Evolutionary conservation across 2,329 filamentous ascomycete species (phyloP).

Genomic region (Pseudocercospora ulei): DNA sequence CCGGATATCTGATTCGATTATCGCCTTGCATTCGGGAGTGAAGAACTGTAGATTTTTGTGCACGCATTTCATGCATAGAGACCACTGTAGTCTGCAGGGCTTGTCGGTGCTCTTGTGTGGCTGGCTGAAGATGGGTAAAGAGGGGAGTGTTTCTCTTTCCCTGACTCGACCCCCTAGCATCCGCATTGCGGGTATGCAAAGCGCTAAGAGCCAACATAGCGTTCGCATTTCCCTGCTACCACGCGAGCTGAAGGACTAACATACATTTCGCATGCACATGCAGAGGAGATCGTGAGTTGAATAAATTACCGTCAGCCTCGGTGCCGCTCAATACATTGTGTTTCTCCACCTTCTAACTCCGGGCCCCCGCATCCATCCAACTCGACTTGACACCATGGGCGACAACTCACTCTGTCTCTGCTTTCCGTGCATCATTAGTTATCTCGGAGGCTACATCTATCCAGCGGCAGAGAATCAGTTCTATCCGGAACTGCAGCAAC

Average conservation of each 20-base stretch:
- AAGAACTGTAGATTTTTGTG: too few species aligned
- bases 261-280: constrained; percentile 3
- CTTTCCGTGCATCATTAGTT: constrained; percentile 24
- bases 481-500: constrained; percentile 19
- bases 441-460: constrained; percentile 23
- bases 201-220: constrained; percentile 15
- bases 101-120: too few species aligned
- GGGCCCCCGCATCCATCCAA: neutral
- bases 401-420: constrained; percentile 19
- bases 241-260: constrained; percentile 11
- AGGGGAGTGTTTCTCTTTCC: too few species aligned
- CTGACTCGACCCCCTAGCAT: too few species aligned
- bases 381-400: constrained; percentile 11
- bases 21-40: too few species aligned
- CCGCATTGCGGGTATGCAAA: constrained; percentile 9
- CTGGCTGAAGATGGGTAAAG: too few species aligned
- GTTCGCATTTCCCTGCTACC: constrained; percentile 12
- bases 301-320: neutral
- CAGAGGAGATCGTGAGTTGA: constrained; percentile 7
- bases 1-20: too few species aligned
- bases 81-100: too few species aligned
- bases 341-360: constrained; percentile 2
- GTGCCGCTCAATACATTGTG: neutral
- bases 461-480: constrained; percentile 17
- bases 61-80: too few species aligned